Percentiles rank a stretch among this genome's conserved stretches.
phyloP scores from a whole-genome alignment of 768 basidiomycete species.

The Leccinum sublutescens region DNA sequence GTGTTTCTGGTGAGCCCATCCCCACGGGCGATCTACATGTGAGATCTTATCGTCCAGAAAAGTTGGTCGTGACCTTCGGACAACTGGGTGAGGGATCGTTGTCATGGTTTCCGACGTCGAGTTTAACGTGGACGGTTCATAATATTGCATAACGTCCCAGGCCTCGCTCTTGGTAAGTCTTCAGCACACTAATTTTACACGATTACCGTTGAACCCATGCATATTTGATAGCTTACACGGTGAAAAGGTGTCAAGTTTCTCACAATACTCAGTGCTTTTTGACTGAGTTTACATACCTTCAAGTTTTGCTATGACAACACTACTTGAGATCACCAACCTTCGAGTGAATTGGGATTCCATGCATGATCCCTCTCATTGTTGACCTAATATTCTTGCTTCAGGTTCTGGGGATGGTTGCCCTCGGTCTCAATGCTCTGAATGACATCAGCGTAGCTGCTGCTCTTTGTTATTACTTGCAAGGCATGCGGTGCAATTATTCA shows the following conservation, averaged over 20 bases:
- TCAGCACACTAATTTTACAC: neutral
- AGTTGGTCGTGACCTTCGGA: conserved; percentile 48
- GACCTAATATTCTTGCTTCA: conserved; percentile 20
- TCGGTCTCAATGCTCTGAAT: conserved; percentile 48
- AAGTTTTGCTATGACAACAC: conserved; percentile 42
- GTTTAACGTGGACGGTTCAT: neutral
- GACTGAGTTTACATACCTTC: neutral
- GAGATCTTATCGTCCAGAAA: conserved; percentile 1
- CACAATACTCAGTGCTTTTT: neutral
- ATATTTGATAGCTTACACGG: conserved; percentile 39
- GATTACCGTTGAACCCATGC: neutral
- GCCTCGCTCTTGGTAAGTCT: conserved; percentile 39
- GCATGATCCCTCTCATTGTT: neutral
- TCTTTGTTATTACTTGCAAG: conserved; percentile 54
- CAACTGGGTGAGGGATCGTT: conserved; percentile 45
- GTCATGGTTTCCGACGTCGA: neutral
- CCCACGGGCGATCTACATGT: neutral
- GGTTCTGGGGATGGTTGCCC: conserved; percentile 46
- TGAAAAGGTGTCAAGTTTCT: conserved; percentile 38
- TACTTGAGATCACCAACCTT: conserved; percentile 44
- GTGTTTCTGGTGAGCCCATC: conserved; percentile 41
- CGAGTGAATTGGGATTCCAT: conserved; percentile 36
- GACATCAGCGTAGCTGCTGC: conserved; percentile 52
- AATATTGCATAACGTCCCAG: conserved; percentile 21
- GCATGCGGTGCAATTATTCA: conserved; percentile 48